phyloP scores from a whole-genome alignment of 306 rosid genomes.

The Fagus crenata region DNA sequence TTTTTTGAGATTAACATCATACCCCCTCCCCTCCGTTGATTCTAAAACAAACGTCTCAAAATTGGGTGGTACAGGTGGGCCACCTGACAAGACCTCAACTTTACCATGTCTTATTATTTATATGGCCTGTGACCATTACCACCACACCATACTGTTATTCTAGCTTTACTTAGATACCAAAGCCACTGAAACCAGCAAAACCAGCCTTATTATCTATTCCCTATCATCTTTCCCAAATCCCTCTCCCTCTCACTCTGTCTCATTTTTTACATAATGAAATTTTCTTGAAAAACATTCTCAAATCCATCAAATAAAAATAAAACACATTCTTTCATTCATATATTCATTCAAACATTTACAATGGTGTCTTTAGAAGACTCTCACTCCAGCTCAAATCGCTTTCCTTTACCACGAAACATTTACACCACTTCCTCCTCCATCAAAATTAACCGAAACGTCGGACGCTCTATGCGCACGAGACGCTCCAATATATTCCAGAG shows the following conservation, averaged over 20 bases:
- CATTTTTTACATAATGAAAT: constrained; percentile 31
- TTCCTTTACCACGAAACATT: constrained; percentile 45
- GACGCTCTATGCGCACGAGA: constrained; percentile 90
- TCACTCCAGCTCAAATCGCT: constrained; percentile 57
- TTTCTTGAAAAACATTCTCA: neutral
- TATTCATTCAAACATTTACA: neutral
- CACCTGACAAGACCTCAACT: constrained; percentile 5
- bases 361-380: constrained; percentile 90
- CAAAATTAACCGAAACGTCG: constrained; percentile 54
- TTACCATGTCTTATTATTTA: constrained; percentile 13
- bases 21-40: constrained; percentile 19
- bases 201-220: constrained; percentile 32
- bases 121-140: constrained; percentile 32
- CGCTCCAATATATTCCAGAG: constrained; percentile 66
- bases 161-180: constrained; percentile 26
- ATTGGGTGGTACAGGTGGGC: neutral
- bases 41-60: neutral
- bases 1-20: constrained; percentile 6
- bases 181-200: constrained; percentile 32
- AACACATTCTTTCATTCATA: no score
- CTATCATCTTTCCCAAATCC: constrained; percentile 29
- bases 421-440: constrained; percentile 45
- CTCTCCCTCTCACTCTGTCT: constrained; percentile 20
- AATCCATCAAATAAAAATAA: neutral
- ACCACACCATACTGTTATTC: constrained; percentile 7